phyloP scores from a whole-genome alignment of 1,284 basidiomycete genomes.

The Wallemia hederae region DNA sequence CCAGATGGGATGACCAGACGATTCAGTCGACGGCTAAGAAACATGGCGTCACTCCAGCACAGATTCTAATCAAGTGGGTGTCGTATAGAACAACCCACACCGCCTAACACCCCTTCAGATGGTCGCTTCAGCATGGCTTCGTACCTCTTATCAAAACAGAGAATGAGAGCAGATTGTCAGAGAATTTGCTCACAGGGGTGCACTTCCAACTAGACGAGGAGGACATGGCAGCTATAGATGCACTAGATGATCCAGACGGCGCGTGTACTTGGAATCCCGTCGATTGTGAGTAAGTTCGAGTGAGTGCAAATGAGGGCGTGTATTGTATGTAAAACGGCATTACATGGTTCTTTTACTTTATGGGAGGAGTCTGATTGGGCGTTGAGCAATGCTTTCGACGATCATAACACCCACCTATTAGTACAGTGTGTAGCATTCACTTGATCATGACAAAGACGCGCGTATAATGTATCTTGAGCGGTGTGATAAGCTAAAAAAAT shows the following conservation, averaged over 20 bases:
- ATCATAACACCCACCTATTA: too few species aligned
- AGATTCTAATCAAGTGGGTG: conserved; percentile 44
- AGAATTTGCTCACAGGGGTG: conserved; percentile 27
- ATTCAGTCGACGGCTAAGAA: neutral
- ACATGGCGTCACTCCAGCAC: conserved; percentile 23
- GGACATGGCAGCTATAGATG: conserved; percentile 32
- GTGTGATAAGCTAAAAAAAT: too few species aligned
- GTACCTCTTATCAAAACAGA: conserved; percentile 26
- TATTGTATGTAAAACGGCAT: too few species aligned
- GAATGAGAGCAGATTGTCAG: conserved; percentile 30
- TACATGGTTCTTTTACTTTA: too few species aligned
- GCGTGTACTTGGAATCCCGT: conserved; percentile 33
- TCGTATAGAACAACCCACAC: neutral
- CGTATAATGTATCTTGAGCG: neutral
- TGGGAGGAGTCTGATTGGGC: too few species aligned
- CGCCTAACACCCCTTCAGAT: neutral
- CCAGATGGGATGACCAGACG: conserved; percentile 25
- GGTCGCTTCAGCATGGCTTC: conserved; percentile 38
- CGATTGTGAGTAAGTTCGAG: conserved; percentile 14
- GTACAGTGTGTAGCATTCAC: too few species aligned
- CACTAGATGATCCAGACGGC: conserved; percentile 30
- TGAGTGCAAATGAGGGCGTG: too few species aligned
- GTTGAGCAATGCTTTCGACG: too few species aligned
- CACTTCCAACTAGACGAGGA: conserved; percentile 33
- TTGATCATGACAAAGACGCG: neutral